Base-by-base conservation (phyloP, 1,284 basidiomycete genomes). In the Marasmius sp. region DNA sequence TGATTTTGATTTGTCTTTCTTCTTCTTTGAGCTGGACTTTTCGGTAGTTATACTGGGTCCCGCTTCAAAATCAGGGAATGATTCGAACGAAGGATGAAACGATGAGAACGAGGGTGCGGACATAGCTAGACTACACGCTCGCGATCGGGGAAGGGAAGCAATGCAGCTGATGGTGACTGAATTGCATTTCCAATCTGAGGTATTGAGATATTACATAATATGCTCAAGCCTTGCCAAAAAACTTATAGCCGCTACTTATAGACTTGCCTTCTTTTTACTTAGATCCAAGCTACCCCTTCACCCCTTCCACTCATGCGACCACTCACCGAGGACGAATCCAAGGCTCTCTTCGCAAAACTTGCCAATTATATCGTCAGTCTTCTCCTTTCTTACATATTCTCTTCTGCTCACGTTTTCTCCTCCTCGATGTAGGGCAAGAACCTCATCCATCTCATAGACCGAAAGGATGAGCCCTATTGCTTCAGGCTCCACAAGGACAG, bases 401-500 rank as follows among this genome's bases (percentile, higher is more conserved):
- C n/a, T n/a, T 41, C 34, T 12, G 14, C 54, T 60, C 34, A 57
- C 58, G 57, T 43, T 59, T 58, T 18, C 41, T 51, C 34, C 18
- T 36, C 52, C 54, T 10, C 41, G 27, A 58, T 39, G 11, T 68
- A 92, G 90, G 93, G 93, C 67, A 94, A 93, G 74, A 95, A 97
- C 75, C 83, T 98, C 61, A 87, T 98, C 67, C 88, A 96, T 74
- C 82, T 97, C 71, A 87, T 97, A 72, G 89, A 95, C 81, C 79
- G 92, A 73, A 81, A 89, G 74, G 87, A 96, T 75, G 89, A 96
- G 73, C 84, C 90, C 18, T 88, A 95, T 75, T 96, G 94, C 78
- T 97, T 97, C 79, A 87, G 95, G 64, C 77, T 97, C 55, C 94
- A 96, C 73, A 92, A 87, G 72, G 95, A 95, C 76, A 82, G 93